Evolutionary conservation across 495 filamentous ascomycete species (phyloP), one percentile per base, ranked within the genome.

Genomic region (Peziza echinospora): DNA sequence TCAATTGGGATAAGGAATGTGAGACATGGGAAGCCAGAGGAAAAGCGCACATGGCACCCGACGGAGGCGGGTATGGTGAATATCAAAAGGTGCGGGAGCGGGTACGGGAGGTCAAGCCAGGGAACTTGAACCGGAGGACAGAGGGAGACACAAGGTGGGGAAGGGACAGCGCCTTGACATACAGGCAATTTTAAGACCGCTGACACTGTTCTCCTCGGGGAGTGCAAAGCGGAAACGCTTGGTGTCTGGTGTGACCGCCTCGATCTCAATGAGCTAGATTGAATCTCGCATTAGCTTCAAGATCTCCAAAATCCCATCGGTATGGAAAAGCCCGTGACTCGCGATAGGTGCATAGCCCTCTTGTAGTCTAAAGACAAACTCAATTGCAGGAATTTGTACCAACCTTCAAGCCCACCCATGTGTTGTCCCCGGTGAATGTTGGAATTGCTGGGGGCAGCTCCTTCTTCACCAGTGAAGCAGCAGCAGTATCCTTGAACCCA

Each of bases 161-260:
- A n/a, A n/a, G n/a, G n/a, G n/a, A n/a, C n/a, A n/a, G n/a, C n/a
- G n/a, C n/a, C n/a, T n/a, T n/a, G 5, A 63, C 65, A 55, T 51
- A 72, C 78, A 93, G 43, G 91, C 74, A 51, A 93, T 65, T 24
- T 69, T 62, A 51, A 97, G 62, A 45, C 89, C 89, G 47, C 77
- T 81, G 41, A 91, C 77, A 63, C 77, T 71, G 59, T 94, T 78
- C 53, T 75, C 72, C 54, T 87, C 77, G n/a, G 82, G 79, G 22
- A 91, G 75, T 37, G 71, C 69, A 65, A 93, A 93, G 53, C 80
- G 76, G 57, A 93, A 66, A 41, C 67, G 71, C 77, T 93, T 93
- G 47, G 84, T 85, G 70, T 93, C 93, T 67, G 80, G 76, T 65
- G 79, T 92, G 64, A 93, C 61, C 11, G 61, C 56, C 64, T 84